Conservation (phyloP, 1,139 yeast genomes). For the Kluyveromyces marxianus region DNA sequence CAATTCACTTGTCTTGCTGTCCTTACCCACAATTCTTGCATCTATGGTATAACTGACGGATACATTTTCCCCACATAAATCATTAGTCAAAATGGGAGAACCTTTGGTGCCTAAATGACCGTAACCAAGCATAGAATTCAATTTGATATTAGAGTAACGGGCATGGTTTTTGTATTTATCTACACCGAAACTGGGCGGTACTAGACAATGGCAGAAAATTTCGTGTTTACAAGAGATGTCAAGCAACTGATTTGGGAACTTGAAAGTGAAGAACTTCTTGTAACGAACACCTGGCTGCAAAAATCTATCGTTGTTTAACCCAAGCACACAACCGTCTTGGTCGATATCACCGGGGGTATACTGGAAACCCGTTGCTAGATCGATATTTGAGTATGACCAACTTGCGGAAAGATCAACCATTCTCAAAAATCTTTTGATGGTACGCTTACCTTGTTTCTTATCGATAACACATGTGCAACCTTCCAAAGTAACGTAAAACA, state of each 20-base stretch:
- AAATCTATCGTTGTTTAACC: constrained; percentile 44
- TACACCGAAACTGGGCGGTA: constrained; percentile 63
- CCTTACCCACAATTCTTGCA: constrained; percentile 28
- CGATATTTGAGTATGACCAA: constrained; percentile 35
- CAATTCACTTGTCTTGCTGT: constrained; percentile 15
- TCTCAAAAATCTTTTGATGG: constrained; percentile 33
- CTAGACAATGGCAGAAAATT: constrained; percentile 43
- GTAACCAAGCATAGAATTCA: constrained; percentile 33
- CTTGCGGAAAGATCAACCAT: constrained; percentile 40
- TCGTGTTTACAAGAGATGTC: constrained; percentile 53
- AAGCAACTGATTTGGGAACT: constrained; percentile 49
- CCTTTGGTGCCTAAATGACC: constrained; percentile 36
- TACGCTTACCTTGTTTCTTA: constrained; percentile 22
- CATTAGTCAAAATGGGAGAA: constrained; percentile 33
- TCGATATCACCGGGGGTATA: constrained; percentile 41
- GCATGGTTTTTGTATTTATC: constrained; percentile 36
- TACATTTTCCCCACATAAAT: constrained; percentile 25
- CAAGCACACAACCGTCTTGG: constrained; percentile 44
- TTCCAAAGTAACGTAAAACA: constrained; percentile 52
- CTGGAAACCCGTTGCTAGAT: constrained; percentile 41
- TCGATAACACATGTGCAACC: constrained; percentile 36
- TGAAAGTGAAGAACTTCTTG: constrained; percentile 59
- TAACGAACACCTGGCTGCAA: constrained; percentile 45
- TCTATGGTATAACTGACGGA: constrained; percentile 31
- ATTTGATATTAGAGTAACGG: constrained; percentile 26